Evolutionary conservation across 257 asterid species (phyloP), one percentile per base, ranked within the genome.

Genomic region (Plectranthus barbatus): DNA sequence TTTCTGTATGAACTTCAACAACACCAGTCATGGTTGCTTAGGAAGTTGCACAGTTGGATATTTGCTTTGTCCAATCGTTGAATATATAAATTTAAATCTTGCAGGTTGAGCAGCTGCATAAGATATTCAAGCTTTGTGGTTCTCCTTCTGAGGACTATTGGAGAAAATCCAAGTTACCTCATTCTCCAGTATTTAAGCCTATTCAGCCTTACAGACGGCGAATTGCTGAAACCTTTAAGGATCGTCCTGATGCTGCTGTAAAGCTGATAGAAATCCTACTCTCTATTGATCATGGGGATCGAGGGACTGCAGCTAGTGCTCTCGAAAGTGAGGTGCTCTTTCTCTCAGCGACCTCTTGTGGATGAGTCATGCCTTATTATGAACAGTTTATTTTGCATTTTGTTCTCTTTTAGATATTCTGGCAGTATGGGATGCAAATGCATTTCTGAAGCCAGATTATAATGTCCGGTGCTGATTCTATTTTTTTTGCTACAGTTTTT

Each of bases 111-210:
- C 96, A 91, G 78, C 58, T 88, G 77, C 95, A 87, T 76, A 87
- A 87, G 79, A 87, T 87, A 71, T 87, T 90, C 82, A 90, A 87
- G 77, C 84, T 90, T 48, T 87, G 95, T 72, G 96, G 98, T 61
- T 91, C 96, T 42, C 98, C 98, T 48, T 79, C 94, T 0, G 96
- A 91, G 68, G 95, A 88, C 58, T 91, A 84, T 58, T 91, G 94
- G 96, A 78, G 75, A 58, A 86, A 81, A 56, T 74, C 84, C 50
- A 86, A 86, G 62, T 57, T 86, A 66, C 90, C 94, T 45, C 81
- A 86, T 75, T 81, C 97, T 2, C 76, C 82, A 0, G 95, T 74
- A 9, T 90, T 85, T 77, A 90, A 74, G 61, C 95, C 95, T 6
- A 59, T 72, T 60, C 92, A 72, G 73, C 86, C 95, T 48, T 90